Conservation (phyloP, 1,284 basidiomycete genomes). For the Malassezia yamatoensis region DNA sequence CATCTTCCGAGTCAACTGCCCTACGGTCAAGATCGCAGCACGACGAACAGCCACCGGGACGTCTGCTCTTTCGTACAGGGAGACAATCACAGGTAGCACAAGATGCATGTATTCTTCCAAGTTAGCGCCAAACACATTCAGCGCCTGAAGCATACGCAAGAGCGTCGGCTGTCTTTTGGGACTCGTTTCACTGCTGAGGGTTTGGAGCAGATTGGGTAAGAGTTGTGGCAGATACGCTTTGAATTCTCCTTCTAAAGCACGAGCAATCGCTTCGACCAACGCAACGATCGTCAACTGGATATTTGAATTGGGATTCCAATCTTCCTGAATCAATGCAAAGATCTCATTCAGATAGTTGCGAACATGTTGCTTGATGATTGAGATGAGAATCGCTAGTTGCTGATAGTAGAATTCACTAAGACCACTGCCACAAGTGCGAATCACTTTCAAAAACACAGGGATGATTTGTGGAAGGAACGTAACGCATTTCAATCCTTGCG, state of each 20-base stretch:
- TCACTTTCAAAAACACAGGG: constrained; percentile 84
- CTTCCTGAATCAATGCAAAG: constrained; percentile 45
- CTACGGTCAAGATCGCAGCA: constrained; percentile 81
- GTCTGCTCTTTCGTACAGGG: constrained; percentile 76
- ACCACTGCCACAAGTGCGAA: constrained; percentile 65
- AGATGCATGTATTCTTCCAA: constrained; percentile 97
- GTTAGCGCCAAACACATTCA: constrained; percentile 87
- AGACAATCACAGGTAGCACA: constrained; percentile 87
- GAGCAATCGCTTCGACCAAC: constrained; percentile 86
- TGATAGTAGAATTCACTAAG: constrained; percentile 90
- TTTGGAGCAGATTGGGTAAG: constrained; percentile 73
- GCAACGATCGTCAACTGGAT: constrained; percentile 87
- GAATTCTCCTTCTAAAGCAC: constrained; percentile 92
- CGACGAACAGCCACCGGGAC: constrained; percentile 67
- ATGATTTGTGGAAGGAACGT: constrained; percentile 92
- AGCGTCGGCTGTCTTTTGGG: constrained; percentile 58
- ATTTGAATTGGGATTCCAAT: constrained; percentile 55
- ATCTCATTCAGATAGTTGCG: constrained; percentile 57
- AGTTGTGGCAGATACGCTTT: constrained; percentile 91
- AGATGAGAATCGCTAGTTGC: constrained; percentile 87
- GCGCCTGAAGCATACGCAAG: constrained; percentile 81
- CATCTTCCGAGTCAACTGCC: constrained; percentile 78
- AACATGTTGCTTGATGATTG: constrained; percentile 95
- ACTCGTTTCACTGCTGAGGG: constrained; percentile 55
- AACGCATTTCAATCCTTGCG: constrained; percentile 91